Base-by-base conservation (phyloP, 2,329 filamentous ascomycete genomes). In the Colletotrichum destructivum region DNA sequence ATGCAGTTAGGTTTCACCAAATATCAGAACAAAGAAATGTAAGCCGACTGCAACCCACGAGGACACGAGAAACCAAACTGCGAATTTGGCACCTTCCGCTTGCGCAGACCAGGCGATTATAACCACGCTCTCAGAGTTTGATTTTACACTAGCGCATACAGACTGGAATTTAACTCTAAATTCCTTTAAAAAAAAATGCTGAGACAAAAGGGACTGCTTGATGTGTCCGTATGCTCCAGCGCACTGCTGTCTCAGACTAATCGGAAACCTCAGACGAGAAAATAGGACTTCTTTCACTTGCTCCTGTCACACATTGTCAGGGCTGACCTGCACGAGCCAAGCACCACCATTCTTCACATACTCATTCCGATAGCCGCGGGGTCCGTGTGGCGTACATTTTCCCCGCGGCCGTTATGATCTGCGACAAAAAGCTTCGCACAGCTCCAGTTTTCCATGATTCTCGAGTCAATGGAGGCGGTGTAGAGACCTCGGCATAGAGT, bases 401-500 rank as follows among this genome's bases (percentile, higher is more conserved):
- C 38, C 54, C 59, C 65, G 59, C 65, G 46, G 64, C 2, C 23
- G 18, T 23, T 23, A 38, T 51, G 52, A 64, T 40, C 47, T 42
- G 46, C 54, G 26, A 59, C 52, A 23, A 21, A 9, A 49, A 63
- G 64, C 57, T 60, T 56, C 21, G 12, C 31, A 23, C 1, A 2
- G 31, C 13, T 56, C 40, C 26, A 49, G 54, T 18, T 62, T 54
- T 38, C 54, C 52, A 46, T 47, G 65, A 46, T 16, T 26, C 55
- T 60, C n/a, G 46, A 62, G 60, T 59, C 46, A 49, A 46, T 15
- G 16, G 69, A 31, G 51, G 65, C 69, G 21, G 59, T 71, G 69
- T 59, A 16, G 8, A 26, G n/a, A 11, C 18, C 13, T 18, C 21
- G 64, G 64, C 65, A 64, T 59, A 60, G 44, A 21, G 46, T 54